These are phyloP conservation scores for Dactylonectria estremocensis DNA, from an alignment of 2,329 filamentous ascomycete genomes.

Conservation along the genomic window DNA sequence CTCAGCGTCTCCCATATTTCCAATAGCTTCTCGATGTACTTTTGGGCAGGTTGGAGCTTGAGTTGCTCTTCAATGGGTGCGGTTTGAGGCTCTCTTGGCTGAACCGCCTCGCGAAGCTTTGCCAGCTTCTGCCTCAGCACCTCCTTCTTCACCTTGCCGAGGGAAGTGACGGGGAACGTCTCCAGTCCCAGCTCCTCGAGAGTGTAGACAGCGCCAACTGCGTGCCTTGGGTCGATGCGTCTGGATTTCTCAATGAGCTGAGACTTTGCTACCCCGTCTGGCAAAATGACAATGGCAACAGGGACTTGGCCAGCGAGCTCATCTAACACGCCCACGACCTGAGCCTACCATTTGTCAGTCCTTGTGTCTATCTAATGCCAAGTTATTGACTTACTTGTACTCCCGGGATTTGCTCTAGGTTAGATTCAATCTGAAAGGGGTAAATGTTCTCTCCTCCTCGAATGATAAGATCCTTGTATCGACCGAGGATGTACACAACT, in stretches of 20 bases:
- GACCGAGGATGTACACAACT: constrained; percentile 56
- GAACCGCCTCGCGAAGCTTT: constrained; percentile 23
- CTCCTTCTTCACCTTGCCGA: constrained; percentile 62
- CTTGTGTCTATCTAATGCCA: too few relatives aligned
- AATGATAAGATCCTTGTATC: constrained; percentile 64
- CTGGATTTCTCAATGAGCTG: constrained; percentile 51
- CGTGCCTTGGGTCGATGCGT: constrained; percentile 55
- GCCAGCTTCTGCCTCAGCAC: constrained; percentile 50
- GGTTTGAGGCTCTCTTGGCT: constrained; percentile 4
- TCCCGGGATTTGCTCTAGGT: constrained; percentile 54
- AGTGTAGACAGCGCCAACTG: constrained; percentile 58
- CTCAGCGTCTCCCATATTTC: constrained; percentile 51
- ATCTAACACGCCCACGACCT: constrained; percentile 62
- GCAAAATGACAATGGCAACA: constrained; percentile 59
- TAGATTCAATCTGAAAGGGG: constrained; percentile 55
- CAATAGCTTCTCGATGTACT: constrained; percentile 40
- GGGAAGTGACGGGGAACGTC: constrained; percentile 57
- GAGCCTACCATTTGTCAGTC: constrained; percentile 47
- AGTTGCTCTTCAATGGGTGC: neutral
- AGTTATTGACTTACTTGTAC: constrained; percentile 42
- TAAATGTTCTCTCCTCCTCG: constrained; percentile 62
- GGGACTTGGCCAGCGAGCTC: constrained; percentile 64
- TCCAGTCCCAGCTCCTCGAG: constrained; percentile 58
- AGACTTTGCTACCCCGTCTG: constrained; percentile 50
- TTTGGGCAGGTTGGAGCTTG: neutral